Evolutionary conservation across 169 alveolate genomes (phyloP).

Genomic region (Toxoplasma gondii): DNA sequence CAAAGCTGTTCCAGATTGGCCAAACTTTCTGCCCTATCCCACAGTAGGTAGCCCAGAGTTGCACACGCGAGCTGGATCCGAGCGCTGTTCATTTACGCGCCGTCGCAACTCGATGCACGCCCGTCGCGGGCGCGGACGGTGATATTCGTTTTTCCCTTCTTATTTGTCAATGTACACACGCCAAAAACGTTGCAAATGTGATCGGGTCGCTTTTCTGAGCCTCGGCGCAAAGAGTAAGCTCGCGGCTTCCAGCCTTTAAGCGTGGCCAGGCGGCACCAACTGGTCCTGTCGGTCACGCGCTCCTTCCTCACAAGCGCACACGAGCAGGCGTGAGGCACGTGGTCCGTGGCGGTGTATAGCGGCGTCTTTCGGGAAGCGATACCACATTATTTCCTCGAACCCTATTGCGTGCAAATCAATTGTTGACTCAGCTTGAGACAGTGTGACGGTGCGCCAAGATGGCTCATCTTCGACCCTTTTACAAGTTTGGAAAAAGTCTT

Average conservation of each 20-base stretch:
- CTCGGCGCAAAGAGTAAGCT: too few species aligned
- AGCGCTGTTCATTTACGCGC: not conserved
- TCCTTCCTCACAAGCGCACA: not conserved
- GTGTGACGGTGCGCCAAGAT: not conserved
- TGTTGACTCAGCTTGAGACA: not conserved
- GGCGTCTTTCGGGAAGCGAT: too few species aligned
- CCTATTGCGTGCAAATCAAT: not conserved
- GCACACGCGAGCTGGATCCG: too few species aligned
- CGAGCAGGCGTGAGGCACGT: not conserved
- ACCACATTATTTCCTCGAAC: not conserved
- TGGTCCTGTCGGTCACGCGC: not conserved
- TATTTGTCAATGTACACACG: not conserved
- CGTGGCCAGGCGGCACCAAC: not conserved
- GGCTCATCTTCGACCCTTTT: not conserved
- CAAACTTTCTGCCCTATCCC: too few species aligned
- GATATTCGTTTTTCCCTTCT: not conserved
- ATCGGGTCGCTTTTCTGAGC: too few species aligned
- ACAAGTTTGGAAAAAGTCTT: not conserved
- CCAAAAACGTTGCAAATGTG: too few species aligned
- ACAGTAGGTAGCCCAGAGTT: too few species aligned
- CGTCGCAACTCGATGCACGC: not conserved
- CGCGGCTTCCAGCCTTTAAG: not conserved
- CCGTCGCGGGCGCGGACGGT: not conserved
- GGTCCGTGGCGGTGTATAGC: too few species aligned
- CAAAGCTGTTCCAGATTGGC: too few species aligned